Conservation (phyloP, 164 flowering plant genomes). For the Stephania cephalantha region DNA sequence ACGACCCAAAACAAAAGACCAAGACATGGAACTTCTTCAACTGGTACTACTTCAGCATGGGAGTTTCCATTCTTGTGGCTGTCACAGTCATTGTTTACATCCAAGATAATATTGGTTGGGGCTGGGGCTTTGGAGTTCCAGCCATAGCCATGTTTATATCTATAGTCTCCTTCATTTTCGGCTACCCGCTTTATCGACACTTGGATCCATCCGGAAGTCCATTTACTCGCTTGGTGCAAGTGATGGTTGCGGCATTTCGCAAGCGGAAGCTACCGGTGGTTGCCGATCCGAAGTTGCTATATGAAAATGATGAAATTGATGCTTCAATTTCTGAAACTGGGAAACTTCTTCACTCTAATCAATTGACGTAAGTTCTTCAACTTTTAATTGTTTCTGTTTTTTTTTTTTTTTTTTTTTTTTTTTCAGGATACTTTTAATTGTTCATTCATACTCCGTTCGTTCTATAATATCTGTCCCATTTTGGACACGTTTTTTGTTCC, state of each 20-base stretch:
- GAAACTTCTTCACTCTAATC: slow-evolving; percentile 17
- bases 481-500: no score
- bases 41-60: slow-evolving; percentile 21
- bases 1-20: slow-evolving; percentile 13
- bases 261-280: slow-evolving; percentile 11
- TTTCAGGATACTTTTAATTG: no score
- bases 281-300: slow-evolving; percentile 13
- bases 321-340: slow-evolving; percentile 17
- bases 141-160: slow-evolving; percentile 12
- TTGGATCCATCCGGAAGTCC: slow-evolving; percentile 17
- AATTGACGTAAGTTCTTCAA: slow-evolving; percentile 9
- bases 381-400: no score
- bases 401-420: no score
- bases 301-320: slow-evolving; percentile 21
- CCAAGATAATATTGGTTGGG: slow-evolving; percentile 18
- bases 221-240: slow-evolving; percentile 15
- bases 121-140: slow-evolving; percentile 18
- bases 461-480: no score
- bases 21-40: slow-evolving; percentile 19
- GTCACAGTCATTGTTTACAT: slow-evolving; percentile 17
- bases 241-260: slow-evolving; percentile 12
- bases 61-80: slow-evolving; percentile 9
- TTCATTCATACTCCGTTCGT: no score
- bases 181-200: slow-evolving; percentile 15
- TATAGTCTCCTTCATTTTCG: slow-evolving; percentile 7